Evolutionary conservation across 352 stramenopile genomes (phyloP), one percentile per base, ranked within the genome.

Genomic region (Phytophthora hybrid): DNA sequence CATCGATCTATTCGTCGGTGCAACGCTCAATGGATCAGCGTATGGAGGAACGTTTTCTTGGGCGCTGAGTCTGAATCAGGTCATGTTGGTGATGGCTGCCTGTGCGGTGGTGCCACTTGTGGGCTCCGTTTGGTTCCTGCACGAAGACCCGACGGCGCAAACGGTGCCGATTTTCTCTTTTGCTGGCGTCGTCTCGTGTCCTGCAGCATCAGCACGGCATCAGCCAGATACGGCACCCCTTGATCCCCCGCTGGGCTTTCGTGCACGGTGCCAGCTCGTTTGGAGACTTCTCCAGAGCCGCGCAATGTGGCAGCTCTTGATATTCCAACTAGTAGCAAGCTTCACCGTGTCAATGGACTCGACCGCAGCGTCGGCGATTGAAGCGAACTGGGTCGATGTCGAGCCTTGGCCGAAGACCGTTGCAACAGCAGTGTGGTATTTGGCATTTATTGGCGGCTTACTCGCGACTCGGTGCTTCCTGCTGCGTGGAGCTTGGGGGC

Each of bases 291-390:
- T 83, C 4, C 87, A 93, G 61, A 83, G 83, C 32, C 88, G 85
- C 19, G 85, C 76, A 2, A 84, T 96, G 73, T 96, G 87, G 85
- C 88, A 94, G 47, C 73, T 94, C 14, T 58, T 96, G 26, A 74
- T 85, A 39, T 96, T 94, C 53, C 72, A 90, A 44, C 75, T 93
- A 29, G 41, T 92, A 4, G 78, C 81, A 9, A 81, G 71, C 31
- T 88, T 96, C 62, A 91, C 82, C 39, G 63, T 84, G 19, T 78
- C 74, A 16, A 83, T 93, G 47, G 67, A 78, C 31, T 91, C 85
- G 9, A 84, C 69, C 7, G 85, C 85, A 18, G 71, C 61, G 10
- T 53, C 81, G 6, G 74, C 77, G 2, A 87, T 96, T 54, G 78
- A 89, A 57, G 80, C 74, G 10, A 89, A 85, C 41, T 94, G 88